phyloP scores from a whole-genome alignment of 129 eudicot genomes.

The Oenanthe sinensis region DNA sequence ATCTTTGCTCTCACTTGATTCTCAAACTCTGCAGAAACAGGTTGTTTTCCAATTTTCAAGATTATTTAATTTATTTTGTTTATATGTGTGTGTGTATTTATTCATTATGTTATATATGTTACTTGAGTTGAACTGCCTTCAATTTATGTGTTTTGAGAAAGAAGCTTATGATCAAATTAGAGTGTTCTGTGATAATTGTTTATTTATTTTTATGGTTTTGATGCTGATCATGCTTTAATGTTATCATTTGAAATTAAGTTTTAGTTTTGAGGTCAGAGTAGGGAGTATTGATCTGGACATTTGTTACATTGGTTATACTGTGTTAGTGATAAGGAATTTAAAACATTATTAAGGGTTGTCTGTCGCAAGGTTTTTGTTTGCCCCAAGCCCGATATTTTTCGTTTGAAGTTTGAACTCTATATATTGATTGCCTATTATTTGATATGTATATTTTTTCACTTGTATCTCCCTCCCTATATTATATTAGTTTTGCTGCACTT shows the following conservation, averaged over 20 bases:
- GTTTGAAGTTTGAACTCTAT: neutral
- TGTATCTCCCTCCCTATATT: neutral
- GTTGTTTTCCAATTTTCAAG: constrained; percentile 18
- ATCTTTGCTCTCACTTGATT: constrained; percentile 53
- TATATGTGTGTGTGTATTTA: neutral
- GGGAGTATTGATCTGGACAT: neutral
- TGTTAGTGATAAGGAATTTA: neutral
- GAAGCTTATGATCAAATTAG: neutral
- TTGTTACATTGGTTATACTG: neutral
- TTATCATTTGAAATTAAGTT: neutral
- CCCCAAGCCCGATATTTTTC: neutral
- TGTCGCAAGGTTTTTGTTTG: neutral
- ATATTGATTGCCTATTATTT: neutral
- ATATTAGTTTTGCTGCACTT: neutral
- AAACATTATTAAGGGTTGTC: neutral
- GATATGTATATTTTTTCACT: neutral
- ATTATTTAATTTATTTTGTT: neutral
- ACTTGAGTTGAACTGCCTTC: neutral
- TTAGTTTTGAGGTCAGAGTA: neutral
- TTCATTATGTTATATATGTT: too few species aligned
- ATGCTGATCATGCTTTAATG: neutral
- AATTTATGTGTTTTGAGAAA: neutral
- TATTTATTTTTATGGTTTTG: neutral
- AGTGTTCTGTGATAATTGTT: too few species aligned
- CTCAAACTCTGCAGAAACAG: constrained; percentile 56